Conservation (phyloP, 352 stramenopile genomes). For the Phytophthora pluvialis region DNA sequence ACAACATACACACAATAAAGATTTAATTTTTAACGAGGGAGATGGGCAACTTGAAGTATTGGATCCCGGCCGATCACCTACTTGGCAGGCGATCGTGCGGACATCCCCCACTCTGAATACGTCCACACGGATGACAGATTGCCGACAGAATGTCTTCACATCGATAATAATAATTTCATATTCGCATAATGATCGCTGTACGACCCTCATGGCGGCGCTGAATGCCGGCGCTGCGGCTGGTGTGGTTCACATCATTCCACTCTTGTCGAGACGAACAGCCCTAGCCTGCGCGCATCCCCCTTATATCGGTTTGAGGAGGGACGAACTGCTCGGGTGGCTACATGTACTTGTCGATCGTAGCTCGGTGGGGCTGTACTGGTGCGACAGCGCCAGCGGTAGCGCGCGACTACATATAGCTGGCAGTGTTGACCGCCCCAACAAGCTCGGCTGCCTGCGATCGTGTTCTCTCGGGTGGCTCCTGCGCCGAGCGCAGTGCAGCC, state of each 20-base stretch:
- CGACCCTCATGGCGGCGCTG: too few species aligned
- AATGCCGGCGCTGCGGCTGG: too few species aligned
- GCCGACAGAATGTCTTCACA: too few species aligned
- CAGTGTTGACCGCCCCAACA: not conserved
- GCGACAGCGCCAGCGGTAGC: not conserved
- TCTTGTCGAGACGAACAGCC: constrained; percentile 18
- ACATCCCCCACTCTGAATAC: too few species aligned
- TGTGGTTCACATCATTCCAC: constrained; percentile 25
- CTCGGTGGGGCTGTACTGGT: constrained; percentile 5
- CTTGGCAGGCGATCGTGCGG: too few species aligned
- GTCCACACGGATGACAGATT: too few species aligned
- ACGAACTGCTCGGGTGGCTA: not conserved
- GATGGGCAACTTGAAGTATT: constrained; percentile 23
- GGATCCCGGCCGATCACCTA: too few species aligned
- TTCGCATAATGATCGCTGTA: too few species aligned
- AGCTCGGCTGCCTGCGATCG: not conserved
- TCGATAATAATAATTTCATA: too few species aligned
- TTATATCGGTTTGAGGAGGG: constrained; percentile 32
- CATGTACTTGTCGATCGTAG: constrained; percentile 1
- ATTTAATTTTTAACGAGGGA: not conserved
- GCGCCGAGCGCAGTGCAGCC: constrained; percentile 3
- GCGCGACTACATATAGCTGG: too few species aligned
- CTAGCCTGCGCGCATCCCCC: constrained; percentile 12
- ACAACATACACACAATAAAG: not conserved
- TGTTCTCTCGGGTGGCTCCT: not conserved